Conservation (phyloP, 176 grass and related monocot genomes). For the Leersia perrieri region DNA sequence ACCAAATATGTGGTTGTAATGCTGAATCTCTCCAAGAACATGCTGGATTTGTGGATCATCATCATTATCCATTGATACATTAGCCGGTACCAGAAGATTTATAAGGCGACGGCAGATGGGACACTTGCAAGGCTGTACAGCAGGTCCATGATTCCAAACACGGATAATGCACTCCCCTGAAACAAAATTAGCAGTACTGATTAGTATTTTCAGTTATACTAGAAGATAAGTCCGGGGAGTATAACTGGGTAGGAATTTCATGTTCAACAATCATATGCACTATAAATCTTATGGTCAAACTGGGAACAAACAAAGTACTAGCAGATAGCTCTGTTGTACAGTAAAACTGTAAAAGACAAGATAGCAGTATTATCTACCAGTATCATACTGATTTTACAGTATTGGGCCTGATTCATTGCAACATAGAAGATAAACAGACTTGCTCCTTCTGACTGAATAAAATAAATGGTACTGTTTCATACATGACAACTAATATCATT, state of each 20-base stretch:
- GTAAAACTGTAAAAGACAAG: neutral
- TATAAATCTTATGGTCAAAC: neutral
- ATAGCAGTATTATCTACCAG: neutral
- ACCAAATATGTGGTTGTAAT: slow-evolving; percentile 79
- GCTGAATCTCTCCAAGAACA: slow-evolving; percentile 59
- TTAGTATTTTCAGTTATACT: neutral
- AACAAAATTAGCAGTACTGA: slow-evolving; percentile 18
- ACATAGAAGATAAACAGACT: neutral
- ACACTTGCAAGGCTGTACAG: slow-evolving; percentile 89
- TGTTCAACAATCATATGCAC: neutral
- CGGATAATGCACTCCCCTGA: slow-evolving; percentile 82
- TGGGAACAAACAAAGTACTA: neutral
- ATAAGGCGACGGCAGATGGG: slow-evolving; percentile 80
- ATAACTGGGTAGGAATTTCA: neutral
- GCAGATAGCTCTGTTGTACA: neutral
- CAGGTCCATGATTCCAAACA: slow-evolving; percentile 76
- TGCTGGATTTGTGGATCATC: slow-evolving; percentile 41
- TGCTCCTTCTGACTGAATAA: neutral
- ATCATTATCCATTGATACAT: slow-evolving; percentile 34
- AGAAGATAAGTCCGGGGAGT: neutral
- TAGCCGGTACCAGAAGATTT: slow-evolving; percentile 77
- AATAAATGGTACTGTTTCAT: neutral
- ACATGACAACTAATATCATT: neutral
- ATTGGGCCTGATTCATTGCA: neutral
- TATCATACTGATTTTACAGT: neutral